Base-by-base conservation (phyloP, 1,284 basidiomycete genomes). In the Papiliotrema fonsecae region DNA sequence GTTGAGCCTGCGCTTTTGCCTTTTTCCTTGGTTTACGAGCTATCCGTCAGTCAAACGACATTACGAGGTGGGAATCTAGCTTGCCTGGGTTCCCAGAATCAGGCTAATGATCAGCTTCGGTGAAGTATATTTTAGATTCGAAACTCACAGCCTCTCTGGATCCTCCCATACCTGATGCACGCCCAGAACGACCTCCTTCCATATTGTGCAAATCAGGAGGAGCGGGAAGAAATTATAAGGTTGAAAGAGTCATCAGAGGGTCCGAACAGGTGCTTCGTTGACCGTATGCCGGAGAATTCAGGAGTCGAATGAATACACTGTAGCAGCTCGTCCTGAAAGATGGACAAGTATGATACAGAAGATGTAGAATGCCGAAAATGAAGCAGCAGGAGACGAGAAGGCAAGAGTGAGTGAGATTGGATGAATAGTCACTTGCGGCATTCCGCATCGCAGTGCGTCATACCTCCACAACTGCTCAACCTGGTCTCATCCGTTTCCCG, bases 211-310 rank as follows among this genome's bases (percentile, higher is more conserved):
- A n/a, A n/a, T n/a, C n/a, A n/a, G n/a, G n/a, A n/a, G n/a, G n/a
- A n/a, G n/a, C n/a, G 57, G 2, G 54, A 54, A 3, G 57, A 59
- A 14, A 40, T 40, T 40, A 40, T 40, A 24, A 26, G 38, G 38
- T 26, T 21, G 24, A 24, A 18, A 6, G 10, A 13, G 19, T 21
- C 38, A 40, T 40, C 7, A 24, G 24, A 26, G 6, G 19, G 19
- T 11, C 10, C 24, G 38, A 40, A 11, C 30, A n/a, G 36, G 11
- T 21, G 36, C 13, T 21, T 37, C 36, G 36, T 19, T 37, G 36
- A 14, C 13, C 36, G 13, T 11, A 37, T 31, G 30, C 30, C 30
- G 30, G 30, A 16, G n/a, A n/a, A n/a, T n/a, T n/a, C n/a, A n/a
- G n/a, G n/a, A n/a, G n/a, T 10, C 10, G 30, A 31, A 31, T 31